Evolutionary conservation across 2,329 filamentous ascomycete species (phyloP).

Genomic region (Cryoendolithus antarcticus): DNA sequence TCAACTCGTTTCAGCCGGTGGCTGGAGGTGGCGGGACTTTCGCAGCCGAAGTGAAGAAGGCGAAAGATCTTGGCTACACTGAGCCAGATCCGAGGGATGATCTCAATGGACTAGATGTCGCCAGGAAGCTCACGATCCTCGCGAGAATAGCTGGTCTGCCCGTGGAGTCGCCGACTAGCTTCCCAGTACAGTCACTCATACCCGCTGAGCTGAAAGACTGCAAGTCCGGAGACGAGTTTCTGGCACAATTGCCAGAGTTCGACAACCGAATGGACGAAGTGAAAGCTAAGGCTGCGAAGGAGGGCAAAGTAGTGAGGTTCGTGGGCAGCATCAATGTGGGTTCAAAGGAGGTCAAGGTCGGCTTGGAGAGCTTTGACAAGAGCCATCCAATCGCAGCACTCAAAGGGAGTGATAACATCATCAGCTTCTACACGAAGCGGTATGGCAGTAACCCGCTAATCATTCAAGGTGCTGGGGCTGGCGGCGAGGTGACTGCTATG

Average conservation of each 20-base stretch:
- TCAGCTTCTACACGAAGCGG: conserved; percentile 93
- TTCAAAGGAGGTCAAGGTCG: conserved; percentile 76
- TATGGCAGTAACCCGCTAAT: conserved; percentile 87
- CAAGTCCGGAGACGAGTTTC: conserved; percentile 71
- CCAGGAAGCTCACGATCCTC: conserved; percentile 91
- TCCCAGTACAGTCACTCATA: conserved; percentile 89
- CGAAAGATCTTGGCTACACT: conserved; percentile 85
- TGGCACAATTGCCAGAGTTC: conserved; percentile 66
- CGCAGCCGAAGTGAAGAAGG: conserved; percentile 82
- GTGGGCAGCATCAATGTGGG: conserved; percentile 84
- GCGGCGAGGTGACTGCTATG: conserved; percentile 94
- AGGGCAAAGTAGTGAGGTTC: conserved; percentile 86
- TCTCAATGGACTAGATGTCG: conserved; percentile 78
- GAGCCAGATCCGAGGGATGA: conserved; percentile 81
- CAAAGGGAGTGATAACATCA: conserved; percentile 97
- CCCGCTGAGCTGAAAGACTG: conserved; percentile 72
- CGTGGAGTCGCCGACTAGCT: conserved; percentile 71
- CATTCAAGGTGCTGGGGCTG: conserved; percentile 82
- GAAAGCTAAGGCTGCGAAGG: conserved; percentile 71
- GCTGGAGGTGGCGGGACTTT: conserved; percentile 66
- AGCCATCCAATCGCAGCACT: conserved; percentile 85
- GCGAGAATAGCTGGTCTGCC: conserved; percentile 72
- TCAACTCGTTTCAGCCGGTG: conserved; percentile 89
- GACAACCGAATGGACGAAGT: conserved; percentile 82
- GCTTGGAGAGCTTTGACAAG: conserved; percentile 69